Evolutionary conservation across 2,329 filamentous ascomycete genomes (phyloP).

Genomic region (Exserohilum rostratum): DNA sequence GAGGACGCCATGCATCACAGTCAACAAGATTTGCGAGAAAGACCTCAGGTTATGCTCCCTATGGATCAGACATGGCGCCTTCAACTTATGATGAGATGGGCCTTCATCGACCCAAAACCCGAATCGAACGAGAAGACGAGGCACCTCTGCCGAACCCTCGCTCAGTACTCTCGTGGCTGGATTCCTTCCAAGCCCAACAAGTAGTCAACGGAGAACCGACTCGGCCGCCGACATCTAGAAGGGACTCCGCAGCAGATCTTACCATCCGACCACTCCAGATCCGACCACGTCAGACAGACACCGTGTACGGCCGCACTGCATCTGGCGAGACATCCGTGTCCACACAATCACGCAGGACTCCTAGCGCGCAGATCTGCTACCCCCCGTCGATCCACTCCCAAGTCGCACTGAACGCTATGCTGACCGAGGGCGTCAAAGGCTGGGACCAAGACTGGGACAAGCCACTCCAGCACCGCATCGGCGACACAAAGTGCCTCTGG

Average conservation of each 20-base stretch:
- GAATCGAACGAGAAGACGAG: background rate
- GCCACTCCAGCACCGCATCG: conserved; percentile 9
- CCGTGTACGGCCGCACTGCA: background rate
- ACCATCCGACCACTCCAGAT: conserved; percentile 1
- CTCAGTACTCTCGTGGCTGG: conserved; percentile 9
- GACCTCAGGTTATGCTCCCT: background rate
- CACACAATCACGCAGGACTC: background rate
- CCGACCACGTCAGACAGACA: background rate
- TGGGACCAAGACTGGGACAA: conserved; percentile 16
- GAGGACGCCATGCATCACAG: background rate
- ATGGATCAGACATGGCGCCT: background rate
- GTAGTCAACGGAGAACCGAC: conserved; percentile 1
- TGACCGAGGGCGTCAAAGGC: background rate
- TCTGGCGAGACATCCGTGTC: background rate
- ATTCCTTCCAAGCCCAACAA: conserved; percentile 10
- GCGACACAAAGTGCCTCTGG: conserved; percentile 7
- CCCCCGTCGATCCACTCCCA: background rate
- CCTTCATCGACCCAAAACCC: background rate
- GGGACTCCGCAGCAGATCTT: conserved; percentile 12
- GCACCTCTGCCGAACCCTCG: conserved; percentile 1
- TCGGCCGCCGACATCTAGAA: background rate
- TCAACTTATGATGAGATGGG: background rate
- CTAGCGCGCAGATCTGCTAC: background rate
- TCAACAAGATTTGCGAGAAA: background rate
- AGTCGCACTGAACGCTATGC: background rate